A percentile compares a stretch with the other conserved stretches of the same genome.
phyloP scores from a whole-genome alignment of 75 land plant species.

The Ceratopteris richardii region DNA sequence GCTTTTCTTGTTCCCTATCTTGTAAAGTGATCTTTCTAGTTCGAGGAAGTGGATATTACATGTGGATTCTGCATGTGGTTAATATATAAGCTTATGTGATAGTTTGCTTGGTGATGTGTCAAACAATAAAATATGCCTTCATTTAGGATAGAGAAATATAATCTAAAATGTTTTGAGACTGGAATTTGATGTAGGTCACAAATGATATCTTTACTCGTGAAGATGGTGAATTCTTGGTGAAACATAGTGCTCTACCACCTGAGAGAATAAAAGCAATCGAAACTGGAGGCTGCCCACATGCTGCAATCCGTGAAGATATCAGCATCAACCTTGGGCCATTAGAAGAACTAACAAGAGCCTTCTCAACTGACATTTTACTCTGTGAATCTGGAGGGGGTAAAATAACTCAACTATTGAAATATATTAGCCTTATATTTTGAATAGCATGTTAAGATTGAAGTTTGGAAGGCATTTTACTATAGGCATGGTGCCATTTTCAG shows the following conservation, averaged over 20 bases:
- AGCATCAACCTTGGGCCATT: constrained; percentile 97
- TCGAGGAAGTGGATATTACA: too few relatives aligned
- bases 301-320: constrained; percentile 98
- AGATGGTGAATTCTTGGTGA: constrained; percentile 95
- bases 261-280: constrained; percentile 96
- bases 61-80: too few relatives aligned
- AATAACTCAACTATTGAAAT: background rate
- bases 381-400: constrained; percentile 99
- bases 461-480: too few relatives aligned
- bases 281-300: constrained; percentile 99
- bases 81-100: too few relatives aligned
- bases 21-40: too few relatives aligned
- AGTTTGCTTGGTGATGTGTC: too few relatives aligned
- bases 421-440: background rate
- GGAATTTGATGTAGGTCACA: constrained; percentile 89
- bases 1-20: too few relatives aligned
- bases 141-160: too few relatives aligned
- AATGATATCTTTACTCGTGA: constrained; percentile 98
- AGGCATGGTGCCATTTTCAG: too few relatives aligned
- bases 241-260: constrained; percentile 93
- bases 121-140: too few relatives aligned
- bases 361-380: constrained; percentile 76
- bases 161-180: too few relatives aligned
- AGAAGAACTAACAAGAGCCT: constrained; percentile 85
- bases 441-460: background rate